A percentile compares a stretch with the other conserved stretches of the same genome.
Conservation (phyloP, 2,329 filamentous ascomycete species). For the Zasmidium angulare region DNA sequence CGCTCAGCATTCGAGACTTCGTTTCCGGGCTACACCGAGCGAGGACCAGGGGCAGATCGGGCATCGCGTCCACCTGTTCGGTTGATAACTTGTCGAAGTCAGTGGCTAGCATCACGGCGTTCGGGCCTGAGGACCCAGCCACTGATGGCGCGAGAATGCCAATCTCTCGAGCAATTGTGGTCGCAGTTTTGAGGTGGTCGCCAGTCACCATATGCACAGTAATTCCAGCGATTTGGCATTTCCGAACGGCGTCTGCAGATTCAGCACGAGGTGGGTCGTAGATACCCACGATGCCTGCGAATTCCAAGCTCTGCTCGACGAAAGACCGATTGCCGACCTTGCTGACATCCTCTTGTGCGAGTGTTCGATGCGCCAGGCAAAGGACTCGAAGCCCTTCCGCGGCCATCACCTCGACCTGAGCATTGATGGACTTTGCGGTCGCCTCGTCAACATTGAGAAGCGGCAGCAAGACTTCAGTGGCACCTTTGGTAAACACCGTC, state of each 20-base stretch:
- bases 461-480: slow-evolving; percentile 34
- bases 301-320: slow-evolving; percentile 29
- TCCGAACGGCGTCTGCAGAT: slow-evolving; percentile 40
- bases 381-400: slow-evolving; percentile 35
- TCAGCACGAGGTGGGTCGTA: slow-evolving; percentile 63
- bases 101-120: slow-evolving; percentile 44
- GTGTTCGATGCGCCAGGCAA: slow-evolving; percentile 28
- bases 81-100: slow-evolving; percentile 47
- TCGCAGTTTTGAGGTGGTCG: slow-evolving; percentile 48
- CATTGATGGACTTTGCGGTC: slow-evolving; percentile 23
- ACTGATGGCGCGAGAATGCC: slow-evolving; percentile 39
- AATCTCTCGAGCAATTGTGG: slow-evolving; percentile 48
- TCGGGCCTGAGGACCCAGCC: slow-evolving; percentile 30
- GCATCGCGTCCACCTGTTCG: slow-evolving; percentile 43
- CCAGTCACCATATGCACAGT: slow-evolving; percentile 52
- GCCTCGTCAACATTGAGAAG: slow-evolving; percentile 26
- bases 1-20: slow-evolving; percentile 50
- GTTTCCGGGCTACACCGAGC: slow-evolving; percentile 48
- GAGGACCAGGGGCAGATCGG: slow-evolving; percentile 44
- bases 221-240: slow-evolving; percentile 49
- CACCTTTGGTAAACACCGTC: slow-evolving; percentile 35
- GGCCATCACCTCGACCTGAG: slow-evolving; percentile 32
- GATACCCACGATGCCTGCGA: slow-evolving; percentile 35
- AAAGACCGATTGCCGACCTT: slow-evolving; percentile 18
- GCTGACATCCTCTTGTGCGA: slow-evolving; percentile 11